Conservation (phyloP, 129 eudicot genomes). For the carrot (Daucus carota) region DH1_v3.0 NC_030381.2:4274001-4274500, state of each 20-base stretch:
- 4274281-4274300: conserved; percentile 71
- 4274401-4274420: background rate
- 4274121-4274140: conserved; percentile 80
- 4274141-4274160: conserved; percentile 51
- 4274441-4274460: conserved; percentile 56
- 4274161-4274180: conserved; percentile 54
- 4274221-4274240: conserved; percentile 69
- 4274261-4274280: conserved; percentile 87
- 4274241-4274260: conserved; percentile 60
- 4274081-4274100: conserved; percentile 60
- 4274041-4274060: conserved; percentile 69
- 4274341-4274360: conserved; percentile 69
- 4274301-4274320: conserved; percentile 54
- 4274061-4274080: conserved; percentile 30
- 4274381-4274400: background rate
- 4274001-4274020: conserved; percentile 76
- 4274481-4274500: conserved; percentile 92
- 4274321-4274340: conserved; percentile 73
- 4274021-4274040: conserved; percentile 47
- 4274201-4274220: conserved; percentile 64
- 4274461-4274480: conserved; percentile 95
- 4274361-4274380: conserved; percentile 43
- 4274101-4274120: conserved; percentile 47
- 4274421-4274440: background rate
- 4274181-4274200: conserved; percentile 76